phyloP scores from a whole-genome alignment of 2,329 filamentous ascomycete genomes.

The Pleurostoma richardsiae region DNA sequence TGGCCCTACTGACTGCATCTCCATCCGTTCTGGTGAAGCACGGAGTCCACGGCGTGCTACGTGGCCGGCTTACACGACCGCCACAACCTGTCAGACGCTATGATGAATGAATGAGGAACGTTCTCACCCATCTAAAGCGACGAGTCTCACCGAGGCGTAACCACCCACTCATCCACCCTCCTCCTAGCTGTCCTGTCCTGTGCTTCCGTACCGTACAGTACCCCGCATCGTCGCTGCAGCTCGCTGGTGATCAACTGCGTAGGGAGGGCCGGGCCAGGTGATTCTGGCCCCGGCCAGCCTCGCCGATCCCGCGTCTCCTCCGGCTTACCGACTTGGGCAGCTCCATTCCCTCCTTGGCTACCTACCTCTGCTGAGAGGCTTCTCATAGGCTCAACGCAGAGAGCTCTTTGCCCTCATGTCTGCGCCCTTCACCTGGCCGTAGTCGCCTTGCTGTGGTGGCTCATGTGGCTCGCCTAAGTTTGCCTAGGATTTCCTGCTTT shows the following conservation, averaged over 20 bases:
- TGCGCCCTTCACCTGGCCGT: no score
- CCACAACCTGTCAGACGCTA: background rate
- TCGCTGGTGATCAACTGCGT: no score
- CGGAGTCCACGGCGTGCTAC: background rate
- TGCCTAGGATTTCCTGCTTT: no score
- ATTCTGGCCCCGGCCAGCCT: constrained; percentile 1
- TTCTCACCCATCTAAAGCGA: background rate
- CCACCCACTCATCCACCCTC: background rate
- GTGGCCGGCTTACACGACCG: background rate
- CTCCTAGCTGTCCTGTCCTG: background rate
- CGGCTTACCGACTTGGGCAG: background rate
- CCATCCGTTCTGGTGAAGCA: background rate
- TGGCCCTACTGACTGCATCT: background rate
- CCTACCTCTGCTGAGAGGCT: background rate
- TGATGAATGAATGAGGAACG: background rate
- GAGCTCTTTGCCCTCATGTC: no score
- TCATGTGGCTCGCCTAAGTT: no score
- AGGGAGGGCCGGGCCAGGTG: background rate
- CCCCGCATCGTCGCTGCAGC: background rate
- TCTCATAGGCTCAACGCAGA: background rate
- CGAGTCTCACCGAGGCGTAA: background rate
- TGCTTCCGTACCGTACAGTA: background rate
- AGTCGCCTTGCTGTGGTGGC: no score
- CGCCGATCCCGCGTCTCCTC: background rate
- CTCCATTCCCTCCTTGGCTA: background rate